Percentiles rank a stretch among this genome's conserved stretches.
Evolutionary conservation across 805 yeast genomes (phyloP).

Genomic region (Saccharomycopsis selenospora): DNA sequence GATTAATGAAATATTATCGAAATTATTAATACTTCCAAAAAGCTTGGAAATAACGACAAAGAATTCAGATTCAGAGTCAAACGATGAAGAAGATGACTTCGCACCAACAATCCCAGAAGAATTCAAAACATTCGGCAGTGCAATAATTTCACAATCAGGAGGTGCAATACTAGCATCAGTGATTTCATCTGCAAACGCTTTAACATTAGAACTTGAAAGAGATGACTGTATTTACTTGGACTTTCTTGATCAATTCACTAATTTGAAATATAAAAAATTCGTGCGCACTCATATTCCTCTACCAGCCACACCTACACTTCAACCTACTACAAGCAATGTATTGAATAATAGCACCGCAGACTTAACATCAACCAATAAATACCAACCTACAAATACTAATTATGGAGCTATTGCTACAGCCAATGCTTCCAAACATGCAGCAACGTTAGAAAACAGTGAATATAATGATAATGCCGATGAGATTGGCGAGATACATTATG

Average conservation of each 20-base stretch:
- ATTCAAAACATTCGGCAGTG: background rate
- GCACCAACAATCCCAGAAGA: background rate
- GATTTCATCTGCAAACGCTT: background rate
- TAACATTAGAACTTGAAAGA: background rate
- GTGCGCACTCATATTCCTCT: background rate
- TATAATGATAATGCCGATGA: background rate
- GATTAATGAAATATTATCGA: no score
- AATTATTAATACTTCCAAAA: no score
- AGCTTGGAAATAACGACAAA: background rate
- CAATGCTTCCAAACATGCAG: background rate
- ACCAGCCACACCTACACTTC: background rate
- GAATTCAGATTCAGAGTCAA: background rate
- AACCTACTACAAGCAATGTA: background rate
- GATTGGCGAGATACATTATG: background rate
- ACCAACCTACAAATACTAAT: background rate
- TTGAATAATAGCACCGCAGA: background rate
- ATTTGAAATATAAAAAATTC: conserved; percentile 12
- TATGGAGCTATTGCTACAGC: background rate
- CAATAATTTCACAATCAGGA: background rate
- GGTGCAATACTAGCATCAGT: background rate
- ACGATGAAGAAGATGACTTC: background rate
- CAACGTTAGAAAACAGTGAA: background rate
- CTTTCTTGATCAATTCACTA: conserved; percentile 18
- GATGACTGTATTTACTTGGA: conserved; percentile 6
- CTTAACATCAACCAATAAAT: background rate